These are phyloP conservation scores for Carpinus viminea DNA, from an alignment of 306 rosid genomes.

Conservation along the genomic window DNA sequence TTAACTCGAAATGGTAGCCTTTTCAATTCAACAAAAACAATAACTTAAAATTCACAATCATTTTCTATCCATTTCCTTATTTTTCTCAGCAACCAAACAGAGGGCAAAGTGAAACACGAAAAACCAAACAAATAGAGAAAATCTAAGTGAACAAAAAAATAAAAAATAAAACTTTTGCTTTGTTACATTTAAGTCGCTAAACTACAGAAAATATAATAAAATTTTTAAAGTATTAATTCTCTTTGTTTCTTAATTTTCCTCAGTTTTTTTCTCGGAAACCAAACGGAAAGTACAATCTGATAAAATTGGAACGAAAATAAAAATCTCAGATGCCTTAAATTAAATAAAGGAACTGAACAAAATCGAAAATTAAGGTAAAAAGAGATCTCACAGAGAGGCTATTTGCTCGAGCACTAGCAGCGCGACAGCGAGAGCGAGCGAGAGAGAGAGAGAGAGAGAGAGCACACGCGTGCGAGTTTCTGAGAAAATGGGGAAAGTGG, in stretches of 20 bases:
- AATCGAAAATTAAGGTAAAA: neutral
- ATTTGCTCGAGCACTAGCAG: constrained; percentile 24
- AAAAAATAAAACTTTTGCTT: neutral
- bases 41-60: neutral
- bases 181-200: neutral
- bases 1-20: neutral
- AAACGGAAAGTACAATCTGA: constrained; percentile 12
- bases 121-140: neutral
- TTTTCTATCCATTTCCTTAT: neutral
- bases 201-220: neutral
- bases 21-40: neutral
- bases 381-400: constrained; percentile 12
- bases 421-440: constrained; percentile 26
- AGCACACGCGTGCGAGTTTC: constrained; percentile 39
- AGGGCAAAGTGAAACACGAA: neutral
- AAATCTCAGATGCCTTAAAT: neutral
- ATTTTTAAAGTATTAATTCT: neutral
- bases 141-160: neutral
- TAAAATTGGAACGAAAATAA: neutral
- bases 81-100: neutral
- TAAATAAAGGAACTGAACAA: neutral
- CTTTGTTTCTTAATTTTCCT: neutral
- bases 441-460: constrained; percentile 33
- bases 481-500: constrained; percentile 12
- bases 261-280: constrained; percentile 15